Conservation (phyloP, 345 rosid species). For the Laguncularia racemosa region DNA sequence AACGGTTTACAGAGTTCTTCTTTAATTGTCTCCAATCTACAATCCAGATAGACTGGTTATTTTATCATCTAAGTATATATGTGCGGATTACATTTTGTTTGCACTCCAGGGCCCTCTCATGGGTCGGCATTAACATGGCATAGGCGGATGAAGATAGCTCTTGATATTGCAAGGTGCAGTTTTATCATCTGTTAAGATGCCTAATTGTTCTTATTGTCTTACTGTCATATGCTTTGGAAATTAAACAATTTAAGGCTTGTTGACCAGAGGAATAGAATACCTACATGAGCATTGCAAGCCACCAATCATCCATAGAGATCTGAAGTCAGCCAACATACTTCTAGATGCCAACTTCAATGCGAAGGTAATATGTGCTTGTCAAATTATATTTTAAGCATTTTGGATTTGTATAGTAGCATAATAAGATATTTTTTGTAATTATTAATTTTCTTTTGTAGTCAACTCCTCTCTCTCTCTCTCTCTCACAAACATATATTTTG, state of each 20-base stretch:
- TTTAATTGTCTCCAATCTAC: neutral
- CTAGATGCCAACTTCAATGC: slow-evolving; percentile 85
- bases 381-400: slow-evolving; percentile 4
- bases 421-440: slow-evolving; percentile 2
- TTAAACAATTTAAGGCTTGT: slow-evolving; percentile 12
- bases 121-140: slow-evolving; percentile 81
- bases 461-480: neutral
- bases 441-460: slow-evolving; percentile 2
- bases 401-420: neutral
- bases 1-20: neutral
- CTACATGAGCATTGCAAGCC: slow-evolving; percentile 90
- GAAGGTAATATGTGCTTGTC: slow-evolving; percentile 43
- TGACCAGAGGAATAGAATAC: slow-evolving; percentile 88
- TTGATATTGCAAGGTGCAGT: slow-evolving; percentile 74
- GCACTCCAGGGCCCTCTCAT: slow-evolving; percentile 49
- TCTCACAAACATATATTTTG: neutral
- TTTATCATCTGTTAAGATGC: slow-evolving; percentile 2
- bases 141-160: slow-evolving; percentile 90
- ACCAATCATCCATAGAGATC: slow-evolving; percentile 91
- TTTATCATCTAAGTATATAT: neutral
- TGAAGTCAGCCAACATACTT: slow-evolving; percentile 92
- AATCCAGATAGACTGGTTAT: neutral
- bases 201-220: neutral
- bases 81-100: neutral
- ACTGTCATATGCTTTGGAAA: slow-evolving; percentile 2